phyloP scores from a whole-genome alignment of 257 asterid genomes.

The Jacaranda copaia region DNA sequence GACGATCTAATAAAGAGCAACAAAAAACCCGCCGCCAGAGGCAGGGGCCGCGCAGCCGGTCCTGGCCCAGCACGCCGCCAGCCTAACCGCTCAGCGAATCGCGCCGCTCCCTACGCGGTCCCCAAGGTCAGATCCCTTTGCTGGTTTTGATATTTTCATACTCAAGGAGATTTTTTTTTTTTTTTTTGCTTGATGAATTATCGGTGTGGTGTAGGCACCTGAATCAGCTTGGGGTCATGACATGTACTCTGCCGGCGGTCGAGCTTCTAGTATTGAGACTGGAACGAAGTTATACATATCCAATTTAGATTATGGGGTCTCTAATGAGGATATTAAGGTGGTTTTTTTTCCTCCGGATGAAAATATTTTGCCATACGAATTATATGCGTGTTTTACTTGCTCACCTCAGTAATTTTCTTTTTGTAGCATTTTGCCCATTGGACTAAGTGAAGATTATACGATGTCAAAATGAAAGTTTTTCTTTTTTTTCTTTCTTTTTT shows the following conservation, averaged over 20 bases:
- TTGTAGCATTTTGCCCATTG: neutral
- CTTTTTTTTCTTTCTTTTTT: too few relatives aligned
- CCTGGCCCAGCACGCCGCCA: constrained; percentile 85
- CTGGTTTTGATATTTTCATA: neutral
- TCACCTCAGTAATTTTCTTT: too few relatives aligned
- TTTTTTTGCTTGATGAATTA: constrained; percentile 23
- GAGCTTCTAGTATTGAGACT: constrained; percentile 82
- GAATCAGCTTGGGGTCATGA: constrained; percentile 87
- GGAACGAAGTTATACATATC: constrained; percentile 96
- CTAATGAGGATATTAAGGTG: constrained; percentile 92
- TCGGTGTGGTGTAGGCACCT: constrained; percentile 68
- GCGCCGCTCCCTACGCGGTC: constrained; percentile 69
- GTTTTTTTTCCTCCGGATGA: neutral
- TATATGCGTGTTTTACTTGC: neutral
- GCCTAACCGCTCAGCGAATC: constrained; percentile 65
- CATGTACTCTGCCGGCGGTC: constrained; percentile 66
- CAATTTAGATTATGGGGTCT: constrained; percentile 90
- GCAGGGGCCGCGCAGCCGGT: constrained; percentile 57
- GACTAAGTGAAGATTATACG: too few relatives aligned
- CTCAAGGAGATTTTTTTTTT: neutral
- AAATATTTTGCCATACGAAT: neutral
- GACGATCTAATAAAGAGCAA: constrained; percentile 95
- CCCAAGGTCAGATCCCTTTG: constrained; percentile 73
- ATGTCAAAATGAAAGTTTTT: neutral
- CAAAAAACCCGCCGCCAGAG: constrained; percentile 63